phyloP scores from a whole-genome alignment of 2,329 filamentous ascomycete species.

The Ustilaginoidea virens region DNA sequence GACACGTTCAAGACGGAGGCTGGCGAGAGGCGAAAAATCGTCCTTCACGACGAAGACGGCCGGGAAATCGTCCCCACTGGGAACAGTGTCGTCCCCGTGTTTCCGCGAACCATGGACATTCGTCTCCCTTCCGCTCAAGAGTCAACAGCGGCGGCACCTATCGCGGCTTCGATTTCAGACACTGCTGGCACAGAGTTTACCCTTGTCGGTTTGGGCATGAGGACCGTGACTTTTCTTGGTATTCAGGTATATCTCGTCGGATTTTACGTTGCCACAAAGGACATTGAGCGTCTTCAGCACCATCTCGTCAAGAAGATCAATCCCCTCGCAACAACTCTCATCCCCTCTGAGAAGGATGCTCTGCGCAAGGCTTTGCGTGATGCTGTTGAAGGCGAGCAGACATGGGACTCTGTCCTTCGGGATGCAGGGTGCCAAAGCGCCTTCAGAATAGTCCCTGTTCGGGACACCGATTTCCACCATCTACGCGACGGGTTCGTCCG shows the following conservation, averaged over 20 bases:
- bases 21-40: constrained; percentile 37
- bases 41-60: constrained; percentile 52
- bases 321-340: constrained; percentile 64
- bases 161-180: constrained; percentile 20
- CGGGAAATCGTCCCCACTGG: constrained; percentile 67
- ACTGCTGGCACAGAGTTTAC: constrained; percentile 56
- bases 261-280: constrained; percentile 73
- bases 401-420: constrained; percentile 59
- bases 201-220: constrained; percentile 71
- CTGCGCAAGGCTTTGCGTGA: constrained; percentile 58
- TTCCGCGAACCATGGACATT: constrained; percentile 58
- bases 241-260: constrained; percentile 94
- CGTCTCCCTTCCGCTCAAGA: constrained; percentile 21
- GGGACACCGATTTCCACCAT: constrained; percentile 89
- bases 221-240: constrained; percentile 75
- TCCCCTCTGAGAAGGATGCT: constrained; percentile 64
- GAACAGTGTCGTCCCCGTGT: constrained; percentile 62
- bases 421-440: constrained; percentile 56
- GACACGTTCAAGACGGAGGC: constrained; percentile 32
- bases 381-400: constrained; percentile 47
- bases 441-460: constrained; percentile 75
- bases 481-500: constrained; percentile 83
- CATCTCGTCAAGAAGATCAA: constrained; percentile 64
- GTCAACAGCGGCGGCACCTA: constrained; percentile 12
- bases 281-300: constrained; percentile 67